Conservation (phyloP, 192 early-diverging fungal species). For the Coemansia sp. region DNA sequence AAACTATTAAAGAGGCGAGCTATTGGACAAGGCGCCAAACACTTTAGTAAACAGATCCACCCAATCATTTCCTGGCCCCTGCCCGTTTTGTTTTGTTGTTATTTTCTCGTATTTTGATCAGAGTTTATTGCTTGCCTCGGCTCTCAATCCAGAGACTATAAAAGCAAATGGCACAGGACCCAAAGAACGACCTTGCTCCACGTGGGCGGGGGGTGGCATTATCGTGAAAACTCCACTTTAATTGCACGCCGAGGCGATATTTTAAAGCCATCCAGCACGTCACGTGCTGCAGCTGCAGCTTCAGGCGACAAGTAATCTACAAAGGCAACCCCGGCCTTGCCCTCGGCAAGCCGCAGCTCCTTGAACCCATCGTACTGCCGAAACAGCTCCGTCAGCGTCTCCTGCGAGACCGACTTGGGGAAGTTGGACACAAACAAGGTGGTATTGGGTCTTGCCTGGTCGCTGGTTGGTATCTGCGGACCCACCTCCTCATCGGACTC, state of each 20-base stretch:
- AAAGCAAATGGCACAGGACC: no score
- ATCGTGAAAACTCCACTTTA: slow-evolving; percentile 42
- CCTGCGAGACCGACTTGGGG: slow-evolving; percentile 26
- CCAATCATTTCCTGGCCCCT: slow-evolving; percentile 31
- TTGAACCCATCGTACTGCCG: slow-evolving; percentile 48
- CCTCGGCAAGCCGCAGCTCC: slow-evolving; percentile 35
- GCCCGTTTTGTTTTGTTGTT: no score
- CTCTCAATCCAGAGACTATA: no score
- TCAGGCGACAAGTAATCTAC: slow-evolving; percentile 40
- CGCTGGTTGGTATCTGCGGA: neutral
- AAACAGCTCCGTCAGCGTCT: slow-evolving; percentile 42
- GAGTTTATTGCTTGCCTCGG: no score
- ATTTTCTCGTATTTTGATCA: no score
- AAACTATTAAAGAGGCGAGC: neutral
- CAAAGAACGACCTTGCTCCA: no score
- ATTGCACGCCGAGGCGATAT: slow-evolving; percentile 31
- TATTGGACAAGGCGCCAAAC: neutral
- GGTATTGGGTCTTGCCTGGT: slow-evolving; percentile 8
- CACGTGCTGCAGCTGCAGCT: slow-evolving; percentile 34
- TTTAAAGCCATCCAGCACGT: slow-evolving; percentile 45
- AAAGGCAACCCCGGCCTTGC: slow-evolving; percentile 42
- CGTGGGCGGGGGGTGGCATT: neutral
- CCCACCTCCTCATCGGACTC: slow-evolving; percentile 11
- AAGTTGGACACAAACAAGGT: slow-evolving; percentile 51
- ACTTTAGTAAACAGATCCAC: slow-evolving; percentile 27